Evolutionary conservation across 352 stramenopile genomes (phyloP).

Genomic region (Pythium aphanidermatum): DNA sequence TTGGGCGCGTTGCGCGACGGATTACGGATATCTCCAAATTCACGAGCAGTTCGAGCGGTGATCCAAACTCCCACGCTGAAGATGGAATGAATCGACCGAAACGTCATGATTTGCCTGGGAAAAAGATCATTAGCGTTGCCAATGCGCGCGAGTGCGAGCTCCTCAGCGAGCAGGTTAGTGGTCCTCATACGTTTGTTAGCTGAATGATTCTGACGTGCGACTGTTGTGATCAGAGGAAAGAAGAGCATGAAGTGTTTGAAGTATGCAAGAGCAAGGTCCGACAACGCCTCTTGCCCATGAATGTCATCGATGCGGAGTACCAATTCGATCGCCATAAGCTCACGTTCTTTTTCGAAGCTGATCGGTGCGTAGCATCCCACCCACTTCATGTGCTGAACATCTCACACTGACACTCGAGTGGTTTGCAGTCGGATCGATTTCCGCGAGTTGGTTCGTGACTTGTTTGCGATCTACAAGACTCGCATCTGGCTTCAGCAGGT

Average conservation of each 20-base stretch:
- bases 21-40: constrained; percentile 83
- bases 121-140: constrained; percentile 92
- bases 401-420: not conserved
- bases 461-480: constrained; percentile 99
- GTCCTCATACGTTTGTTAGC: not conserved
- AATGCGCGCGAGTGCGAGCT: constrained; percentile 91
- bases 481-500: constrained; percentile 98
- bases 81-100: constrained; percentile 44
- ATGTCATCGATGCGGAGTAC: constrained; percentile 97
- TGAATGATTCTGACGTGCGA: not conserved
- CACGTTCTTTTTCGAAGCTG: constrained; percentile 98
- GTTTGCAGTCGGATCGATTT: constrained; percentile 92
- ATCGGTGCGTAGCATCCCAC: constrained; percentile 53
- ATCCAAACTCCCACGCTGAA: constrained; percentile 27
- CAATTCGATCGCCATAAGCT: constrained; percentile 98
- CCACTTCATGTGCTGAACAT: not conserved
- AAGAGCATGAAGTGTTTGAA: constrained; percentile 95
- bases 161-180: constrained; percentile 62
- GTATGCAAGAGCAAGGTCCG: constrained; percentile 95
- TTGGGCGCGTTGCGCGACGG: constrained; percentile 90
- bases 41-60: constrained; percentile 14
- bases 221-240: constrained; percentile 56
- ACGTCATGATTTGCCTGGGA: constrained; percentile 69
- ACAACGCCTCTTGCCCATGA: constrained; percentile 93
- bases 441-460: constrained; percentile 94